These are phyloP conservation scores for Solanum hybrid DNA, from an alignment of 305 asterid genomes.

Conservation along the genomic window DNA sequence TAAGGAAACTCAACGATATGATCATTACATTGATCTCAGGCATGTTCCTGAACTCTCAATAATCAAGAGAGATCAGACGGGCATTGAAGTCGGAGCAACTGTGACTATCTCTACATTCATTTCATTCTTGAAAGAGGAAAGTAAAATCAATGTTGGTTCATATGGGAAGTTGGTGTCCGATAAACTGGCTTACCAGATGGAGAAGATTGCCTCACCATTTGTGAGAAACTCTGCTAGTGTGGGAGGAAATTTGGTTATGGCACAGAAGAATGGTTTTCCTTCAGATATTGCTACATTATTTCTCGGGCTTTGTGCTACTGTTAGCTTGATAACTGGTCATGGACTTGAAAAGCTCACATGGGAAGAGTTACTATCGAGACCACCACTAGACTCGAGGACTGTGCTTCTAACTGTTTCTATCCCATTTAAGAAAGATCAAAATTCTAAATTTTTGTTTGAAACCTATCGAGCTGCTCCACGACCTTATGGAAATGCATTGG, in stretches of 20 bases:
- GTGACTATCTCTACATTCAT: slow-evolving; percentile 48
- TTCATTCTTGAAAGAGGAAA: slow-evolving; percentile 28
- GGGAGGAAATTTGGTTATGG: slow-evolving; percentile 86
- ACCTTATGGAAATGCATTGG: slow-evolving; percentile 84
- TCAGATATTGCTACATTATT: slow-evolving; percentile 79
- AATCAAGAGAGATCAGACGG: slow-evolving; percentile 21
- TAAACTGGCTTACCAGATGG: slow-evolving; percentile 57
- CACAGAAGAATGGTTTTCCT: slow-evolving; percentile 72
- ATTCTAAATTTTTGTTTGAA: slow-evolving; percentile 43
- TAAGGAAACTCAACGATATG: slow-evolving; percentile 32
- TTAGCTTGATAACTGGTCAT: slow-evolving; percentile 30
- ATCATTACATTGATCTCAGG: slow-evolving; percentile 52
- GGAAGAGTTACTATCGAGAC: slow-evolving; percentile 56
- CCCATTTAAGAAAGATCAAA: slow-evolving; percentile 33
- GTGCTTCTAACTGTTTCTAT: slow-evolving; percentile 55
- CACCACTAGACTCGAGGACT: slow-evolving; percentile 37
- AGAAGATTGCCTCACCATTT: slow-evolving; percentile 59
- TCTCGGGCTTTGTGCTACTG: slow-evolving; percentile 52
- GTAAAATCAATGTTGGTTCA: slow-evolving; percentile 6
- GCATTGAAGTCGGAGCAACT: slow-evolving; percentile 58
- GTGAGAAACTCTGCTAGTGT: slow-evolving; percentile 75
- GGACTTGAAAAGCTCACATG: slow-evolving; percentile 29
- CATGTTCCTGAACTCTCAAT: slow-evolving; percentile 47
- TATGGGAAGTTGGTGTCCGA: slow-evolving; percentile 21
- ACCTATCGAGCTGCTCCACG: slow-evolving; percentile 84